Evolutionary conservation across 352 stramenopile species (phyloP).

Genomic region (Phytophthora rubi): DNA sequence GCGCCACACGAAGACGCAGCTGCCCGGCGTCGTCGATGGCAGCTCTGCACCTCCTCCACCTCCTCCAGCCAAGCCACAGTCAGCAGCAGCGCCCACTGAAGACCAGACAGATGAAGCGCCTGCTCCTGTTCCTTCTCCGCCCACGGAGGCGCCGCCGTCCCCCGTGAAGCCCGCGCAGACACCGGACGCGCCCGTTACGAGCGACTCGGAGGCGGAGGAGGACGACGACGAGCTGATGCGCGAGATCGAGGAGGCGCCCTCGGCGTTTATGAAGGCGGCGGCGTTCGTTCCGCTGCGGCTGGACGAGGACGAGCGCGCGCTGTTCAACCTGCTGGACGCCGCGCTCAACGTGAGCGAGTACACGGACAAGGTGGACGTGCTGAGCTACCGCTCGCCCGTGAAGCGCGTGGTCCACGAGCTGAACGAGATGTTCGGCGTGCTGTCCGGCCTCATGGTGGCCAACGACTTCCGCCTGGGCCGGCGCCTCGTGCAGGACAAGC

Average conservation of each 20-base stretch:
- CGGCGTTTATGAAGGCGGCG: constrained; percentile 43
- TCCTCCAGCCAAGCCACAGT: constrained; percentile 1
- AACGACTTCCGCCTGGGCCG: constrained; percentile 70
- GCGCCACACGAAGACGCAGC: constrained; percentile 45
- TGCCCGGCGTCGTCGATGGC: constrained; percentile 15
- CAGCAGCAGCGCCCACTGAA: background rate
- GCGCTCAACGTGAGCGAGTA: constrained; percentile 91
- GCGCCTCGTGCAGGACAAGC: constrained; percentile 56
- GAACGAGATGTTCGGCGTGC: constrained; percentile 64
- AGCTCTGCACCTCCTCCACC: constrained; percentile 3
- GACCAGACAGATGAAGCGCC: background rate
- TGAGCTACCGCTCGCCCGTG: constrained; percentile 70
- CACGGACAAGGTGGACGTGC: constrained; percentile 93
- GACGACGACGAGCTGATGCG: constrained; percentile 42
- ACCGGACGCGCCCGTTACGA: constrained; percentile 27
- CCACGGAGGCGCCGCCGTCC: constrained; percentile 8
- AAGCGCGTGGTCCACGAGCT: constrained; percentile 82
- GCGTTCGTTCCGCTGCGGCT: constrained; percentile 77
- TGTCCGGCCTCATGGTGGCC: constrained; percentile 68
- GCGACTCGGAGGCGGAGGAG: constrained; percentile 36
- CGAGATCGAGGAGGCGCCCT: constrained; percentile 37
- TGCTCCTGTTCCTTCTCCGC: background rate
- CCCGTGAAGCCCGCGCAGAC: constrained; percentile 10
- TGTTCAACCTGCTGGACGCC: constrained; percentile 83
- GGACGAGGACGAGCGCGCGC: constrained; percentile 63